Evolutionary conservation across 345 rosid genomes (phyloP), one percentile per base, ranked within the genome.

Genomic region (Lepidium sativum): DNA sequence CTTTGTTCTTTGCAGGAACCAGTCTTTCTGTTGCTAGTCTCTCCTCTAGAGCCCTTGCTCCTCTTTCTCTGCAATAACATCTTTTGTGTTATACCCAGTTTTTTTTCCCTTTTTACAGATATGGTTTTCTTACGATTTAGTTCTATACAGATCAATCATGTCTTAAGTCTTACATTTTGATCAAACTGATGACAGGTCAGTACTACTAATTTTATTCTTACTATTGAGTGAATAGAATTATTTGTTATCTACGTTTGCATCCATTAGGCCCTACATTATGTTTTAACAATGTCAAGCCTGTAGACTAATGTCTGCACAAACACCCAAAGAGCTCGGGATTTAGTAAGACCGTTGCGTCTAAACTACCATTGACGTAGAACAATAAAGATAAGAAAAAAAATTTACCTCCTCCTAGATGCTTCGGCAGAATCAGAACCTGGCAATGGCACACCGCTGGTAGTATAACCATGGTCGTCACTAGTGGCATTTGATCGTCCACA

Each of bases 11-110:
- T 45, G 80, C 60, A 48, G 85, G 63, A 40, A 79, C 89, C 83
- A 85, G 44, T 71, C 78, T 80, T 81, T 89, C 98, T 18, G 96
- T 68, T 45, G 84, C 94, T 66, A 94, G 83, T 80, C 96, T 88
- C 80, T 91, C 99, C 78, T 90, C 99, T 47, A 91, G 75, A 8
- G 99, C 97, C 61, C 96, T 83, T n/a, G 97, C 97, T 31, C 97
- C 99, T 69, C 95, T 84, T 83, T 95, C 97, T 79, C 97, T 95
- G 89, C 86, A 60, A 66, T 32, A 21, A 43, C 54, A 32, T 1
- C 4, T n/a, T 38, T 20, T 37, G 6, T 37, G 60, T 55, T 55
- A 55, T 13, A 4, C 4, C 45, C 13, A 7, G 1, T 20, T 20
- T 38, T 20, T 38, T 38, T 38, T 5, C 8, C 18, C 18, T 8